phyloP scores from a whole-genome alignment of 2,329 filamentous ascomycete genomes.

The Ophiostoma piceae region DNA sequence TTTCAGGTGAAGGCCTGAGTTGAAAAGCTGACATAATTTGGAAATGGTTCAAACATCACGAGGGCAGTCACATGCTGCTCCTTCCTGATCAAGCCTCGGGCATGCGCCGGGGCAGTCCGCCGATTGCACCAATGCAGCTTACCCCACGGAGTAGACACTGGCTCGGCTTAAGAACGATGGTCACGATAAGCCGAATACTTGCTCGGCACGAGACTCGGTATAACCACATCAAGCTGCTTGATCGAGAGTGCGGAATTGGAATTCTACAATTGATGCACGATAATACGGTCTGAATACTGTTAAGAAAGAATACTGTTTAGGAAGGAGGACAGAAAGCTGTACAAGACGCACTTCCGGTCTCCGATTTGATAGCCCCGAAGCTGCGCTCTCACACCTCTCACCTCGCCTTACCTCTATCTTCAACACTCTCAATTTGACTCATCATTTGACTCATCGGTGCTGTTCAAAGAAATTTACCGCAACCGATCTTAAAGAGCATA shows the following conservation, averaged over 20 bases:
- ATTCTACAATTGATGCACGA: not conserved
- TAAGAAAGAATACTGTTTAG: not conserved
- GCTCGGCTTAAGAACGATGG: not conserved
- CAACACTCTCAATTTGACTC: not conserved
- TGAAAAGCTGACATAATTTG: not conserved
- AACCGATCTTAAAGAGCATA: not conserved
- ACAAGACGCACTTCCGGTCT: not conserved
- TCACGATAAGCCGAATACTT: conserved; percentile 1
- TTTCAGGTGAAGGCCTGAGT: not conserved
- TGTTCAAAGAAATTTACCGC: not conserved
- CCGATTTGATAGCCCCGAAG: not conserved
- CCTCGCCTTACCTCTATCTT: not conserved
- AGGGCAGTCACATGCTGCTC: not conserved
- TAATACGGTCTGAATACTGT: not conserved
- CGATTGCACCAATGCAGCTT: not conserved
- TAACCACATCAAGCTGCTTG: not conserved
- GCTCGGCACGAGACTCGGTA: not conserved
- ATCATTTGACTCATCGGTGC: not conserved
- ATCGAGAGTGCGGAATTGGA: not conserved
- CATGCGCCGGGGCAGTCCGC: conserved; percentile 11
- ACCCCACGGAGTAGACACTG: not conserved
- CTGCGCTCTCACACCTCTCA: not conserved
- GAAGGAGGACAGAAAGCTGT: not conserved
- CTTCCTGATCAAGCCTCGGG: conserved; percentile 5
- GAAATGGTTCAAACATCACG: not conserved